These are phyloP conservation scores for Phialocephala subalpina DNA, from an alignment of 2,329 filamentous ascomycete genomes.

Conservation along the genomic window DNA sequence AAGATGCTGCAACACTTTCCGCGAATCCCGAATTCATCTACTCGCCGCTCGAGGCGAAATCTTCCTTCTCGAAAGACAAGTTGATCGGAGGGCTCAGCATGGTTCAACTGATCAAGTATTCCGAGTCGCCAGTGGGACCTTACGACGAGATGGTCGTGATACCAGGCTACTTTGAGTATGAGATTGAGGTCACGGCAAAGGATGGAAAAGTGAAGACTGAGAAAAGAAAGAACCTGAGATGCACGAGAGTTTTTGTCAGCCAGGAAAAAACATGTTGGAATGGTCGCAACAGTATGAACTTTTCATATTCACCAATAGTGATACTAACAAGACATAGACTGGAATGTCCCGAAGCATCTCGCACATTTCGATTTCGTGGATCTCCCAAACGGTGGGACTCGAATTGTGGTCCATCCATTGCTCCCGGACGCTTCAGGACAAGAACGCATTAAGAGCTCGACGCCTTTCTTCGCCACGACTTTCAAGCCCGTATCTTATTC, in stretches of 20 bases:
- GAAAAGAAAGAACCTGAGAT: slow-evolving; percentile 50
- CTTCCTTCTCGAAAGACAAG: slow-evolving; percentile 50
- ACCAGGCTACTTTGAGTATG: slow-evolving; percentile 48
- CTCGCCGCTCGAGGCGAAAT: slow-evolving; percentile 55
- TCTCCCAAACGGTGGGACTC: slow-evolving; percentile 46
- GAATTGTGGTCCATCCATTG: slow-evolving; percentile 53
- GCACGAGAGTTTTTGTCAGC: slow-evolving; percentile 64
- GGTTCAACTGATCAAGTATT: slow-evolving; percentile 60
- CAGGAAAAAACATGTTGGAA: slow-evolving; percentile 61
- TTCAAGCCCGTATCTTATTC: slow-evolving; percentile 52
- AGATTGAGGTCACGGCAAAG: slow-evolving; percentile 39
- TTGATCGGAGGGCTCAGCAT: slow-evolving; percentile 55
- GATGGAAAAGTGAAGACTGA: slow-evolving; percentile 19
- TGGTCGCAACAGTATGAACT: slow-evolving; percentile 54
- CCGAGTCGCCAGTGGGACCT: slow-evolving; percentile 57
- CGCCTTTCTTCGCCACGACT: slow-evolving; percentile 56
- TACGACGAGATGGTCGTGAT: slow-evolving; percentile 61
- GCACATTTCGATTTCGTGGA: slow-evolving; percentile 57
- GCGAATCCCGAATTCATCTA: slow-evolving; percentile 46
- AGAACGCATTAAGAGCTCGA: slow-evolving; percentile 45
- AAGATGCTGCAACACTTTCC: slow-evolving; percentile 45
- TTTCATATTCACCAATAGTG: background rate
- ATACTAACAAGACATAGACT: slow-evolving; percentile 48
- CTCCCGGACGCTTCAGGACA: background rate
- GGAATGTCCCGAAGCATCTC: slow-evolving; percentile 64